These are phyloP conservation scores for Penicillium sumatraense DNA, from an alignment of 2,329 filamentous ascomycete species.

Conservation along the genomic window DNA sequence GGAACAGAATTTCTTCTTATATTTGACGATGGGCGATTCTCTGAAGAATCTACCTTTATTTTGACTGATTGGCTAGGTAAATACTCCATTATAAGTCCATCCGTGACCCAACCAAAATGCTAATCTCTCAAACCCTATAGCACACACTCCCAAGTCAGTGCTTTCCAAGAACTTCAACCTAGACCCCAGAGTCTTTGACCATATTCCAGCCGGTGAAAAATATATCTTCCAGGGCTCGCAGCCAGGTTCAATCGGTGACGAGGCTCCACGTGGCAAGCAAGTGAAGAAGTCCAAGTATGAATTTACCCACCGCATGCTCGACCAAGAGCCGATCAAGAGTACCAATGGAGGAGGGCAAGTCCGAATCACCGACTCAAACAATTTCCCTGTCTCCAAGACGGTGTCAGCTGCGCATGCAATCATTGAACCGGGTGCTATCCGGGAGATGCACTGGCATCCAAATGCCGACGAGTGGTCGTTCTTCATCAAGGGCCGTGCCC, in stretches of 20 bases:
- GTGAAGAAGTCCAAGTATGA: slow-evolving; percentile 63
- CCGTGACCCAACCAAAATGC: too few species aligned
- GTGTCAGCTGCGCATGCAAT: slow-evolving; percentile 67
- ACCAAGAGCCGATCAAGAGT: slow-evolving; percentile 63
- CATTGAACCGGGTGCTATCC: slow-evolving; percentile 71
- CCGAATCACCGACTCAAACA: slow-evolving; percentile 72
- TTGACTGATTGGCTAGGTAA: slow-evolving; percentile 72
- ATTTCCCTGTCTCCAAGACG: slow-evolving; percentile 74
- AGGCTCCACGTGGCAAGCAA: slow-evolving; percentile 57
- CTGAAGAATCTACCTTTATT: slow-evolving; percentile 71
- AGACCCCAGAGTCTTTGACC: slow-evolving; percentile 65
- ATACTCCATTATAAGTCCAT: slow-evolving; percentile 18
- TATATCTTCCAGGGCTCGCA: slow-evolving; percentile 74
- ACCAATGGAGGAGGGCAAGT: slow-evolving; percentile 67
- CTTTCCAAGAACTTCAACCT: slow-evolving; percentile 75
- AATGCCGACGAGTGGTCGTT: slow-evolving; percentile 80
- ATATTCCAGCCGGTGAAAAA: slow-evolving; percentile 53
- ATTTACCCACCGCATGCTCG: slow-evolving; percentile 72
- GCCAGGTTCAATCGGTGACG: slow-evolving; percentile 67
- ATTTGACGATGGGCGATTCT: slow-evolving; percentile 63
- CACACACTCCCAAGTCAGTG: slow-evolving; percentile 73
- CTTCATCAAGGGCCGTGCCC: slow-evolving; percentile 71
- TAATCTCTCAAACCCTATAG: slow-evolving; percentile 34
- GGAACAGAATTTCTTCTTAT: slow-evolving; percentile 67
- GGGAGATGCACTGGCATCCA: slow-evolving; percentile 83